Evolutionary conservation across 2,329 filamentous ascomycete genomes (phyloP), one percentile per base, ranked within the genome.

Genomic region (Curvularia sp.): DNA sequence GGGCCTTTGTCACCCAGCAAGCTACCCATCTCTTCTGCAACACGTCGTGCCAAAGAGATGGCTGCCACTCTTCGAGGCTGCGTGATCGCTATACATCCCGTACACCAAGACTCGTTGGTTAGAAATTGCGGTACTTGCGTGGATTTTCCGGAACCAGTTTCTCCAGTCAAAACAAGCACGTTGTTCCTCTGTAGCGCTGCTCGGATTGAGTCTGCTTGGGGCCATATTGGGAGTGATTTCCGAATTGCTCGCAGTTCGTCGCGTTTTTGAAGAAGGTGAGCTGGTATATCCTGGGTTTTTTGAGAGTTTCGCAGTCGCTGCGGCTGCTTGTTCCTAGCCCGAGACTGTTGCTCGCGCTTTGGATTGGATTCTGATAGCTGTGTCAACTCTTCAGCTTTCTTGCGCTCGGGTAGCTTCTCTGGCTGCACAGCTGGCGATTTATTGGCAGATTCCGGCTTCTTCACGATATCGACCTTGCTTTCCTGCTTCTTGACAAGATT

Each of bases 61-160:
- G 96, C 95, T 18, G 95, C 96, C 1, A 99, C 93, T 77, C 95
- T 87, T 72, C 95, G 87, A 0, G 95, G 96, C 74, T 99, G 93
- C 0, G 96, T 99, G 61, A 98, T 92, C 7, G 93, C 95, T 64
- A 99, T 92, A 41, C 70, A 71, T 69, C 91, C 89, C 35, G 83
- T 84, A 75, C 93, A 97, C 93, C 93, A 98, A 6, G 86, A 79
- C 71, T 97, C 91, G 26, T 83, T 80, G 46, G 89, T 86, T 7
- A 99, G 81, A 62, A 97, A 97, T 71, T 98, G 95, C 0, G 95
- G 94, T 0, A 97, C 89, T 77, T 99, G 95, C 0, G 95, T 99
- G 80, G 91, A 96, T 79, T 99, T 99, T 74, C 95, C 95, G 13
- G 92, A 96, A 75, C 95, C 95, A 0, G 95, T 99, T 77, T 98